Evolutionary conservation across 345 rosid species (phyloP), one percentile per base, ranked within the genome.

Genomic region (Reutealis trisperma): DNA sequence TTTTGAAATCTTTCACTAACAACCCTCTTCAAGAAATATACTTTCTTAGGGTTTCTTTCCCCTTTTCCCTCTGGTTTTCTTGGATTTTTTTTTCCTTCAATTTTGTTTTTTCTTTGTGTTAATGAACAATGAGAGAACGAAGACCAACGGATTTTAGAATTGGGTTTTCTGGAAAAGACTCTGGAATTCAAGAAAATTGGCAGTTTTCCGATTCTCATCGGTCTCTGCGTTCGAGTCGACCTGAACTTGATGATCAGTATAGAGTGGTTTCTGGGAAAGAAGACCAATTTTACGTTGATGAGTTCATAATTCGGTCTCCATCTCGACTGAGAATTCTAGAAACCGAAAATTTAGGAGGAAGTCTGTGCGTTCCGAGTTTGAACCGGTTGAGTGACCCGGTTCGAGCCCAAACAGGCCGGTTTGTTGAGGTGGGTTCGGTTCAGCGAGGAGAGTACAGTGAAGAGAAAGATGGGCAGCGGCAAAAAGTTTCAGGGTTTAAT

Each of bases 401-500:
- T 49, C 42, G 1, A 14, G 8, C 42, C 34, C 67, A 44, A 22
- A 34, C 27, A 45, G 52, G 19, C 67, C 52, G 69, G 47, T 55
- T 27, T 67, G 8, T 30, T 8, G 42, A 11, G 47, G 45, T 21
- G 18, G 60, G 18, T 42, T 62, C 68, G 16, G 72, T 32, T 25
- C 83, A 59, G 21, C 22, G 67, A 44, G 24, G 75, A 11, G 79
- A 44, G 32, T 66, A 13, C 34, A 2, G 55, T 18, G 52, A 70
- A 11, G 81, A 78, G 5, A 64, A 74, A 9, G 70, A 67, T 14
- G 16, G 52, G 64, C 70, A 58, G 58, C 4, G 72, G 61, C 68
- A 55, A 4, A 75, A 79, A 63, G 73, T 70, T 14, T 57, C 84
- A 4, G 75, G 67, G 67, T 78, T 75, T 55, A 73, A 76, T 44